Evolutionary conservation across 208 protist species (phyloP).

Genomic region (Wallacemonas sp.): DNA sequence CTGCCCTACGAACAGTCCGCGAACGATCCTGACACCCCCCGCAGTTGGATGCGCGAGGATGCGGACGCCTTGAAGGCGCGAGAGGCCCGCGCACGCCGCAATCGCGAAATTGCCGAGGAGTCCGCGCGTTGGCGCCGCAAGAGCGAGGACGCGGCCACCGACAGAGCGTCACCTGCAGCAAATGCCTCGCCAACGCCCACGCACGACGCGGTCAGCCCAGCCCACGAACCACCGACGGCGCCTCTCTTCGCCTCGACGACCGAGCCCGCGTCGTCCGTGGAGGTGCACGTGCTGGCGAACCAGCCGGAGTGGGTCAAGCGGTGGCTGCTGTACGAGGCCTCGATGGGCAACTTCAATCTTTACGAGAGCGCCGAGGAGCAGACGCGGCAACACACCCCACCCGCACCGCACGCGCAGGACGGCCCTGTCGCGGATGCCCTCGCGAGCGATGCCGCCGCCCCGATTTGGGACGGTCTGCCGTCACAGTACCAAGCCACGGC

Average conservation of each 20-base stretch:
- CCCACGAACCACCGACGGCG: too few species aligned
- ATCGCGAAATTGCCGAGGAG: conserved; percentile 4
- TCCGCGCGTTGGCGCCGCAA: conserved; percentile 13
- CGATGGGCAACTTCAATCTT: conserved; percentile 84
- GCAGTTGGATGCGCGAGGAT: conserved; percentile 24
- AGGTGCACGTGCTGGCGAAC: conserved; percentile 7
- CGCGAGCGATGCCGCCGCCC: neutral
- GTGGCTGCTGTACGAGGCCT: conserved; percentile 86
- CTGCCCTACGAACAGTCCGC: conserved; percentile 74
- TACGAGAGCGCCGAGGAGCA: conserved; percentile 26
- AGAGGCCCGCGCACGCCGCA: neutral
- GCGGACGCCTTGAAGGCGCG: conserved; percentile 29
- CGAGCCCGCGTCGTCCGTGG: too few species aligned
- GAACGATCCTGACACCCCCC: conserved; percentile 19
- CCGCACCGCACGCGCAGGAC: neutral
- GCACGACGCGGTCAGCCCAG: too few species aligned
- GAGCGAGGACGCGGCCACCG: neutral
- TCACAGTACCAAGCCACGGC: neutral
- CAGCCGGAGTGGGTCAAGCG: conserved; percentile 79
- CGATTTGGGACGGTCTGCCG: neutral
- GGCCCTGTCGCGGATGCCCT: neutral
- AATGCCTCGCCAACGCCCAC: too few species aligned
- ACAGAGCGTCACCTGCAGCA: neutral
- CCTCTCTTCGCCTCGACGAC: too few species aligned
- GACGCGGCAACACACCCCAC: neutral